Conservation (phyloP, 352 stramenopile genomes). For the Phytophthora cactorum region DNA sequence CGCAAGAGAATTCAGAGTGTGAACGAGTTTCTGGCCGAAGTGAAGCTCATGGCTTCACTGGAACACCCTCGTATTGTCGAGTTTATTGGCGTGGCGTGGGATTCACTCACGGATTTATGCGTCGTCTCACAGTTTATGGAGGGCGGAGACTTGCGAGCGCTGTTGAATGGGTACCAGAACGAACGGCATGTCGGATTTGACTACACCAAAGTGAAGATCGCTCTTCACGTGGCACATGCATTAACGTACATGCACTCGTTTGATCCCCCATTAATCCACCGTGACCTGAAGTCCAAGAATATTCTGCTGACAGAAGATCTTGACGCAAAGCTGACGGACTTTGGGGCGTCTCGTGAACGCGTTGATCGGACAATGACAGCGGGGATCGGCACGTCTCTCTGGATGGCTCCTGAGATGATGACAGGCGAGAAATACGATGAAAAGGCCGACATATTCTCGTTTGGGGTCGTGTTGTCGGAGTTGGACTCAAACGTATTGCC, state of each 20-base stretch:
- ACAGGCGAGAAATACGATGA: constrained; percentile 33
- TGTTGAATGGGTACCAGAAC: constrained; percentile 30
- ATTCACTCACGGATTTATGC: constrained; percentile 42
- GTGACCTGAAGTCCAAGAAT: constrained; percentile 40
- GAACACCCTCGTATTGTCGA: constrained; percentile 33
- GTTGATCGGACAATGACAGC: constrained; percentile 40
- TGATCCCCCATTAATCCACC: constrained; percentile 21
- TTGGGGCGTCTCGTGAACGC: constrained; percentile 38
- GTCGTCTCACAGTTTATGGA: constrained; percentile 51
- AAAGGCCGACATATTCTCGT: constrained; percentile 45
- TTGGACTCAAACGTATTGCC: constrained; percentile 33
- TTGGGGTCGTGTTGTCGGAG: constrained; percentile 41
- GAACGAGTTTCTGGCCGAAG: constrained; percentile 48
- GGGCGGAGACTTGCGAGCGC: constrained; percentile 37
- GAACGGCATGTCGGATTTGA: constrained; percentile 32
- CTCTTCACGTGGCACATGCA: constrained; percentile 42
- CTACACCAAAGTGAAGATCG: constrained; percentile 43
- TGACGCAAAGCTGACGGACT: constrained; percentile 49
- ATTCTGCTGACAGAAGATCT: constrained; percentile 34
- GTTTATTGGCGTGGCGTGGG: constrained; percentile 66
- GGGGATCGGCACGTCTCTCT: constrained; percentile 39
- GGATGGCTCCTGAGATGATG: constrained; percentile 42
- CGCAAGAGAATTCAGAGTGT: constrained; percentile 37
- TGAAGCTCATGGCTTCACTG: constrained; percentile 54
- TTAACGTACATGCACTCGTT: constrained; percentile 43